These are phyloP conservation scores for Suillus plorans DNA, from an alignment of 768 basidiomycete genomes.

Conservation along the genomic window DNA sequence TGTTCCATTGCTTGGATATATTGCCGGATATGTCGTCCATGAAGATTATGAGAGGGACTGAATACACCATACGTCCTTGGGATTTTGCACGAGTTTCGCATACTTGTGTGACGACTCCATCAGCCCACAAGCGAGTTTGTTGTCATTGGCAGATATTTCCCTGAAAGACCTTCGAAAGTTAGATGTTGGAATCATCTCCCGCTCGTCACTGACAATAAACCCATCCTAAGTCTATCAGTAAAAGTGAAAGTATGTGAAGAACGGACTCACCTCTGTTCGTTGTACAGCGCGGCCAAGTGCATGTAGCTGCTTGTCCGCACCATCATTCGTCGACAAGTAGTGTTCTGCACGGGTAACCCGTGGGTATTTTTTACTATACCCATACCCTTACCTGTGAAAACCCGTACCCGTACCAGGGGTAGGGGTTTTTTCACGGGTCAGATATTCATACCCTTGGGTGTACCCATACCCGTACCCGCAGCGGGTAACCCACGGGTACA, in stretches of 20 bases:
- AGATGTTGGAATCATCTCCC: background rate
- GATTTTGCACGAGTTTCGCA: constrained; percentile 13
- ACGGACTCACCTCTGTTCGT: constrained; percentile 7
- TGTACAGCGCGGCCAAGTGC: constrained; percentile 10
- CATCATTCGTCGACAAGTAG: background rate
- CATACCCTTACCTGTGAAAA: too few species aligned
- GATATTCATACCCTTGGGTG: too few species aligned
- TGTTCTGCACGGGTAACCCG: too few species aligned
- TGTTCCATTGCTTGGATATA: constrained; percentile 38
- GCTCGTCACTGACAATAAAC: constrained; percentile 11
- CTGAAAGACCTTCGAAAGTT: constrained; percentile 15
- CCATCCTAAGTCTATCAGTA: constrained; percentile 9
- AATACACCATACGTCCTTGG: constrained; percentile 19
- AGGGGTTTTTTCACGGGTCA: too few species aligned
- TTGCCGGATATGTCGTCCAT: constrained; percentile 39
- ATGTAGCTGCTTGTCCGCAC: background rate
- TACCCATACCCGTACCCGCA: too few species aligned
- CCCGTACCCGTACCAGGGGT: too few species aligned
- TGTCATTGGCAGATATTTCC: constrained; percentile 10
- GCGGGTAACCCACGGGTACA: too few species aligned
- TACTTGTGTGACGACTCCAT: background rate
- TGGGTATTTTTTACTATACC: too few species aligned
- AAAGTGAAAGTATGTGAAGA: background rate
- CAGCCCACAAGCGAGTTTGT: constrained; percentile 6
- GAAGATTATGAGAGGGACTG: constrained; percentile 29